Conservation (phyloP, 352 stramenopile species). For the Phytophthora boehmeriae region DNA sequence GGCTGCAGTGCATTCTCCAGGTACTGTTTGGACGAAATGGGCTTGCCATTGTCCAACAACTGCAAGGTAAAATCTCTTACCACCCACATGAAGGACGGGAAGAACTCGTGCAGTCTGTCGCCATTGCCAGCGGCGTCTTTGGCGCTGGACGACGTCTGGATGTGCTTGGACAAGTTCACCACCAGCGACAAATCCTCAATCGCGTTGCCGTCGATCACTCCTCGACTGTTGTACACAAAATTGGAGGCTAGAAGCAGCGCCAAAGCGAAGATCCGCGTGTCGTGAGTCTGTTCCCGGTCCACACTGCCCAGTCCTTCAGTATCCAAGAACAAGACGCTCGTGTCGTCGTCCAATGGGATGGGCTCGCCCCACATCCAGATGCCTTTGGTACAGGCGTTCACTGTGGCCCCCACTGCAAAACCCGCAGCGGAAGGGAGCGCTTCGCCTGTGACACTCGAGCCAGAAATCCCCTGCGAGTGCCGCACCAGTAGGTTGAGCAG, state of each 20-base stretch:
- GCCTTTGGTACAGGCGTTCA: conserved; percentile 91
- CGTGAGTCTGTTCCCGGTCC: conserved; percentile 87
- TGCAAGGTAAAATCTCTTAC: conserved; percentile 91
- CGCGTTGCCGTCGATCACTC: conserved; percentile 89
- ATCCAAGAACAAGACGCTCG: conserved; percentile 86
- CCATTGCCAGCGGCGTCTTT: conserved; percentile 37
- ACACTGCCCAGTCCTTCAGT: conserved; percentile 88
- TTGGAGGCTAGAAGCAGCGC: conserved; percentile 84
- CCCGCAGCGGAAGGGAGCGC: conserved; percentile 25
- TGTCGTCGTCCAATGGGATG: conserved; percentile 71
- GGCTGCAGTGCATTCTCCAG: conserved; percentile 88
- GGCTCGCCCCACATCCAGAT: conserved; percentile 93
- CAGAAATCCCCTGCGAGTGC: conserved; percentile 39
- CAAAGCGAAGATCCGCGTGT: conserved; percentile 91
- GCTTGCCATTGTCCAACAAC: conserved; percentile 85
- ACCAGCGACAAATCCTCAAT: conserved; percentile 92
- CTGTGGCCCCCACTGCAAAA: conserved; percentile 84
- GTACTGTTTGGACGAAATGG: conserved; percentile 90
- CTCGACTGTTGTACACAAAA: conserved; percentile 93
- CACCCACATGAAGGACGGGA: conserved; percentile 90
- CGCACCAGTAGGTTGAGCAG: conserved; percentile 87
- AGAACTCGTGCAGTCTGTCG: conserved; percentile 76
- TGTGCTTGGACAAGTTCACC: conserved; percentile 91
- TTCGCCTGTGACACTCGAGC: too few species aligned
- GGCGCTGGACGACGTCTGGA: conserved; percentile 65